Evolutionary conservation across 2,329 filamentous ascomycete species (phyloP).

Genomic region (Ilyonectria sp.): DNA sequence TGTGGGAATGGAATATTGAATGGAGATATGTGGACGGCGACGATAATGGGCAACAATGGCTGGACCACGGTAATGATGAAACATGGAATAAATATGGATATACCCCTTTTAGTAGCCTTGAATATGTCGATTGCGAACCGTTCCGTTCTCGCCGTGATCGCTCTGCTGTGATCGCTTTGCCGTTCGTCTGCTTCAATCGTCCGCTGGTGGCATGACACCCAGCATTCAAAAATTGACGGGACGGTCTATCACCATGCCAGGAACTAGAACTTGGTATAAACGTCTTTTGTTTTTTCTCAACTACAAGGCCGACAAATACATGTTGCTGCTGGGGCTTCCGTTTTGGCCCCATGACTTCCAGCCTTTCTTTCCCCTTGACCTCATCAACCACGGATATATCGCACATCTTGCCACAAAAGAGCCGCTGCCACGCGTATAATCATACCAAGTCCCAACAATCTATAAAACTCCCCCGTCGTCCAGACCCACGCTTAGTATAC

Average conservation of each 20-base stretch:
- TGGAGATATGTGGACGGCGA: background rate
- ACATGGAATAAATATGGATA: background rate
- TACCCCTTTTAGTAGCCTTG: background rate
- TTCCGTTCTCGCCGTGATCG: background rate
- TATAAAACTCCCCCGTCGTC: conserved; percentile 43
- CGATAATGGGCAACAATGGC: background rate
- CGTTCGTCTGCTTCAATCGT: no score
- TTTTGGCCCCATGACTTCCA: conserved; percentile 22
- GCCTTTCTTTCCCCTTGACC: conserved; percentile 11
- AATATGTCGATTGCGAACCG: background rate
- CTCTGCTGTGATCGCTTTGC: no score
- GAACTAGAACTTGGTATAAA: background rate
- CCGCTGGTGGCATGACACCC: no score
- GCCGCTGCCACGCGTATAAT: conserved; percentile 45
- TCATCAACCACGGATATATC: conserved; percentile 46
- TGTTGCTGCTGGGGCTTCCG: conserved; percentile 13
- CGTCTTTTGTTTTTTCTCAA: conserved; percentile 25
- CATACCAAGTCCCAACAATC: conserved; percentile 47
- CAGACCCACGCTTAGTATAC: conserved; percentile 74
- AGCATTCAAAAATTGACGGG: no score
- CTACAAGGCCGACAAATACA: conserved; percentile 35
- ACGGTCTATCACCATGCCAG: background rate
- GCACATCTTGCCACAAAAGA: conserved; percentile 49
- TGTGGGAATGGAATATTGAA: background rate
- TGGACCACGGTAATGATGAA: background rate